Evolutionary conservation across 306 rosid species (phyloP), one percentile per base, ranked within the genome.

Genomic region (Quercus wislizeni): DNA sequence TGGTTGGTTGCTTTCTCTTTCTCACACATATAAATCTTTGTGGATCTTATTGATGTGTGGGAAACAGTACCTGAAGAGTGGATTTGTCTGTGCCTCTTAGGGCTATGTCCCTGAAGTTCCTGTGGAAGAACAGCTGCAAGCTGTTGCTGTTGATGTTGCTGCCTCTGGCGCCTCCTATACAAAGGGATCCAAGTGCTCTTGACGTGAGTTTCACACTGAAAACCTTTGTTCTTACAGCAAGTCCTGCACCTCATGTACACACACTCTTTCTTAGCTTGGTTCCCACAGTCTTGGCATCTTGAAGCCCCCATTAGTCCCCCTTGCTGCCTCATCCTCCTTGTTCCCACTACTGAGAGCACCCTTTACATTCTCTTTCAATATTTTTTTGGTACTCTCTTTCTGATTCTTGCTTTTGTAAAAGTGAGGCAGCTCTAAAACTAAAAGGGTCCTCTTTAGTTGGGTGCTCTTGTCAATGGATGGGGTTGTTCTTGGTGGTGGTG

Each of bases 271-370:
- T 92, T 92, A 0, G 96, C 90, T 82, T 85, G 90, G 79, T 92
- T 92, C 82, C 97, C 97, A 84, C 96, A 90, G 4, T 90, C 97
- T 77, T 88, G 71, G 80, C 92, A 90, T 78, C 83, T 87, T 35
- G 79, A 62, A 51, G 52, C 80, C 41, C 77, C 79, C 71, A 74
- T 11, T 62, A 30, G 17, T 62, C 74, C 5, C 55, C 71, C 55
- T 35, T 69, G 80, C 54, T 46, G 73, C 41, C 56, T 80, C 56
- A 79, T 56, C 91, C 79, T 86, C 18, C 71, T 63, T 79, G 38
- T 19, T 43, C 21, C 3, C 54, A 10, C 54, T 49, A 28, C 62
- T 54, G 31, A 73, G 18, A 18, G n/a, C 35, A 41, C 21, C 74
- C 78, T 79, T 25, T 52, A 30, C 55, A 64, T n/a, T 17, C 11